Base-by-base conservation (phyloP, 2,329 filamentous ascomycete genomes). In the Aureobasidium sp. region DNA sequence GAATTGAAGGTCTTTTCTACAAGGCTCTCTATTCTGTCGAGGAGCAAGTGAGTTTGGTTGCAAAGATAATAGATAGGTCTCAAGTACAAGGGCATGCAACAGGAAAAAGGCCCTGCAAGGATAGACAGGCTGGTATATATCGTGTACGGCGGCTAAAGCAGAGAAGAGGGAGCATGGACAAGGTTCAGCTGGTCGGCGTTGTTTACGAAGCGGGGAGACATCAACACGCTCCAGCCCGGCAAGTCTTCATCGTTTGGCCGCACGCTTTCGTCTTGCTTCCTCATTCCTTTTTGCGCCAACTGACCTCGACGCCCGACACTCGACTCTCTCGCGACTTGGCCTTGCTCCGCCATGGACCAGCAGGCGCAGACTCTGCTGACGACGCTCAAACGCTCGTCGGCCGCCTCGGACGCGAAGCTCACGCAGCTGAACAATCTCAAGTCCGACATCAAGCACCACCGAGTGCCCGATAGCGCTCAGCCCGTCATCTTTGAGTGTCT, bases 371-470 rank as follows among this genome's bases (percentile, higher is more conserved):
- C 78, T 64, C 77, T 85, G 63, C 72, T 85, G 66, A 76, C 75
- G 62, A 76, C 78, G 58, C 76, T 84, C 65, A 82, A 82, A 71
- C 81, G 81, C 73, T 82, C 84, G 68, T 88, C 90, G 68, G 81
- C 82, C 40, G 81, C 85, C 53, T 79, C 90, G 68, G 89, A 91
- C 69, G 76, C 80, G 52, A 90, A 90, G 72, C 81, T 89, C 66
- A 79, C 84, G 64, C 81, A 83, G 59, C 84, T 95, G 69, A 89
- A 84, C 62, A 81, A 79, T 69, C 78, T 90, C 74, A 95, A 95
- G 76, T 91, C 89, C 33, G 64, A 86, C 73, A 96, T 96, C 80
- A 96, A 96, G 75, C 91, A 96, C 75, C 88, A 89, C 72, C 91
- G 91, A 77, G 90, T 96, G 49, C 90, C 91, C 64, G 90, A 95